Percentiles rank a stretch among this genome's conserved stretches.
These are phyloP conservation scores for Effrenium voratum DNA, from an alignment of 73 alveolate genomes.

Conservation along the genomic window DNA sequence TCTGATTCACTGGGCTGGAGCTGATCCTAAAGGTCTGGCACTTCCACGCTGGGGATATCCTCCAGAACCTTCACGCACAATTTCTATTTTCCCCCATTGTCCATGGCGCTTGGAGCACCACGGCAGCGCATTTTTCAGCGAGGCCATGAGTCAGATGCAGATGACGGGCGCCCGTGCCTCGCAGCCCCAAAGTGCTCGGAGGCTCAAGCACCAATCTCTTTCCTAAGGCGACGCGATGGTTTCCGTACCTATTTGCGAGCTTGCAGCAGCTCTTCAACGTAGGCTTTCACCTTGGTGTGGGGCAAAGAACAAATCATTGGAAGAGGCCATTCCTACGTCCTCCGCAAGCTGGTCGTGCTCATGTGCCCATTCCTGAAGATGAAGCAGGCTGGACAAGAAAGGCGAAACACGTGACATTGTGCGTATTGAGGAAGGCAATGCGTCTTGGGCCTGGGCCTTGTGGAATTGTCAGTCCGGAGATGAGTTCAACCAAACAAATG, in stretches of 20 bases:
- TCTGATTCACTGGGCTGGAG: not conserved
- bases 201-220: not conserved
- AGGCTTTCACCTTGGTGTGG: not conserved
- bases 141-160: conserved; percentile 53
- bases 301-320: not conserved
- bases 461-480: not conserved
- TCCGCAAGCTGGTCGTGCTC: conserved; percentile 61
- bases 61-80: not conserved
- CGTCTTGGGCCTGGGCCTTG: too few relatives aligned
- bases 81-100: too few relatives aligned
- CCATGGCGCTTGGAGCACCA: too few relatives aligned
- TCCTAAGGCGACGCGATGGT: conserved; percentile 85
- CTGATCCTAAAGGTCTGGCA: not conserved
- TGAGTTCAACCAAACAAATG: not conserved
- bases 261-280: conserved; percentile 91
- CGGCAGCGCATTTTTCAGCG: not conserved
- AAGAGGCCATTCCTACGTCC: conserved; percentile 82
- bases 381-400: conserved; percentile 19
- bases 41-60: not conserved
- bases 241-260: conserved; percentile 74
- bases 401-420: not conserved
- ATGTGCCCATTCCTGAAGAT: conserved; percentile 89
- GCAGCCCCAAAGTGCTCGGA: not conserved
- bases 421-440: not conserved
- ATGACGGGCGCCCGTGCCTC: not conserved